These are phyloP conservation scores for Lobosporangium transversale DNA, from an alignment of 192 early-diverging fungal genomes.

Conservation along the genomic window DNA sequence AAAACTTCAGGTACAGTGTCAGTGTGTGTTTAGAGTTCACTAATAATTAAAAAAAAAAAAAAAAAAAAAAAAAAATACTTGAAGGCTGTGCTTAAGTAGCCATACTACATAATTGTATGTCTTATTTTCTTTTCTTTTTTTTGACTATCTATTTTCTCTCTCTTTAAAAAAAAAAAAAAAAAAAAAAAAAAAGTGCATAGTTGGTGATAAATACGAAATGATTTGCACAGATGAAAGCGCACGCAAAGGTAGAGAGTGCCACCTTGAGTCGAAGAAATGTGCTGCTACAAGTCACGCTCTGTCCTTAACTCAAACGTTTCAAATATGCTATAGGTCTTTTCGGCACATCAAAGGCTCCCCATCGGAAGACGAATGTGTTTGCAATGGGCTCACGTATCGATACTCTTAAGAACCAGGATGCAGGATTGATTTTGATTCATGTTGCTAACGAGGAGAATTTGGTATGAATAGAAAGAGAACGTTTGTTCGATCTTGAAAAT, in stretches of 20 bases:
- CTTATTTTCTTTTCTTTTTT: not conserved
- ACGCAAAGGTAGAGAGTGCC: constrained; percentile 72
- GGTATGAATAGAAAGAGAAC: constrained; percentile 44
- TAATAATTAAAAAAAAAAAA: not conserved
- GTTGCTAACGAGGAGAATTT: constrained; percentile 79
- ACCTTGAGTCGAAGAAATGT: too few relatives aligned
- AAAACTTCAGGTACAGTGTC: constrained; percentile 74
- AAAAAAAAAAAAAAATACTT: not conserved
- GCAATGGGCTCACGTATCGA: constrained; percentile 86
- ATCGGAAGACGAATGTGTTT: constrained; percentile 87
- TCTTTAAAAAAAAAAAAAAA: not conserved
- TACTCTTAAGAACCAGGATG: constrained; percentile 76
- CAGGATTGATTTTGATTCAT: constrained; percentile 89
- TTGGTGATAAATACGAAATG: constrained; percentile 87
- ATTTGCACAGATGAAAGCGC: constrained; percentile 86
- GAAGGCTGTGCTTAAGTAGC: too few relatives aligned
- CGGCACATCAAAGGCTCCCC: constrained; percentile 73
- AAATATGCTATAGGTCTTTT: constrained; percentile 61
- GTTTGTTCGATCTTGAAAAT: not conserved
- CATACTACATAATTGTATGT: too few relatives aligned
- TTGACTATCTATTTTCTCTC: not conserved
- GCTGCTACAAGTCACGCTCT: too few relatives aligned
- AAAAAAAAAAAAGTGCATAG: constrained; percentile 57
- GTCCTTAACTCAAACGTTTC: too few relatives aligned
- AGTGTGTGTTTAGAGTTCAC: not conserved